Percentiles rank a stretch among this genome's conserved stretches.
Evolutionary conservation across 2,329 filamentous ascomycete species (phyloP).

Genomic region (Cytospora piceicola): DNA sequence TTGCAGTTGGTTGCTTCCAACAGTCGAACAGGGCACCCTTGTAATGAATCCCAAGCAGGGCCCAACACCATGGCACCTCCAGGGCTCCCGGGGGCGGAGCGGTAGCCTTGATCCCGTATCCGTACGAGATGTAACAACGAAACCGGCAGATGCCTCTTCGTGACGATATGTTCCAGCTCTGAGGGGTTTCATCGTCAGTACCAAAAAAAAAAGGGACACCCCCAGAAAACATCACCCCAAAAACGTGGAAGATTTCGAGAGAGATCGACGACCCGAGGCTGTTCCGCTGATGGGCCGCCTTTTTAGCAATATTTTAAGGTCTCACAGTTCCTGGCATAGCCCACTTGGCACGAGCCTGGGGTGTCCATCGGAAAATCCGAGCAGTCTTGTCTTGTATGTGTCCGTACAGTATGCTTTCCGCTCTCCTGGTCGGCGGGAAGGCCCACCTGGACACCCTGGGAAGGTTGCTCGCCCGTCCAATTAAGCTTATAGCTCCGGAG

Average conservation of each 20-base stretch:
- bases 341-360: conserved; percentile 11
- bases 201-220: too few relatives aligned
- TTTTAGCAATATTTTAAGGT: conserved; percentile 5
- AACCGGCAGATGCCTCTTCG: neutral
- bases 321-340: conserved; percentile 11
- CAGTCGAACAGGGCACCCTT: conserved; percentile 17
- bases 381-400: neutral
- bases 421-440: neutral
- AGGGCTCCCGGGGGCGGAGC: conserved; percentile 12
- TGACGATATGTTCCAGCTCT: neutral
- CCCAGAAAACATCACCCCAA: too few relatives aligned
- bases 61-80: conserved; percentile 3
- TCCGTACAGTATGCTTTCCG: conserved; percentile 5
- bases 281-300: neutral
- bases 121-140: neutral
- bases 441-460: neutral
- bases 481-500: conserved; percentile 26
- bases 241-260: neutral
- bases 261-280: neutral
- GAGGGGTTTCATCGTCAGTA: neutral
- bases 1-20: neutral
- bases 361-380: neutral
- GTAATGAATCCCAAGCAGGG: neutral
- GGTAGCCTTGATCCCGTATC: neutral
- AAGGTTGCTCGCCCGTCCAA: conserved; percentile 3